phyloP scores from a whole-genome alignment of 169 alveolate species.

The Babesia ovis region DNA sequence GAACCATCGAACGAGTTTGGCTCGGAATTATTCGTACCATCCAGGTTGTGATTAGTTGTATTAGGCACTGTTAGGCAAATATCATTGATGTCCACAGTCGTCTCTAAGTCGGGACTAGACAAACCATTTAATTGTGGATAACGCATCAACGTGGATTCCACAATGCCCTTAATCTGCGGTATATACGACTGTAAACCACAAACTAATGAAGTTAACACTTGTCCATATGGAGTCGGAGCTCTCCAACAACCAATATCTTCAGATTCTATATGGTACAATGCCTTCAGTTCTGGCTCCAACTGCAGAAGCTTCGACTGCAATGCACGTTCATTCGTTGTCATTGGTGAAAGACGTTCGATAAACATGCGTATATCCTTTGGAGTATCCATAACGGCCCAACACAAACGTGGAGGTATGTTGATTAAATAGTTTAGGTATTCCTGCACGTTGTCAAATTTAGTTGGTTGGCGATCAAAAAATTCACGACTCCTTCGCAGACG shows the following conservation, averaged over 20 bases:
- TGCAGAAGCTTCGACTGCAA: slow-evolving; percentile 31
- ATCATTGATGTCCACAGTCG: background rate
- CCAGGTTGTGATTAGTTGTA: background rate
- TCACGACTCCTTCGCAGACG: slow-evolving; percentile 40
- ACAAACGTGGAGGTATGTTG: slow-evolving; percentile 26
- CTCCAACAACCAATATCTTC: slow-evolving; percentile 18
- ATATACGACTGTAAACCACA: slow-evolving; percentile 25
- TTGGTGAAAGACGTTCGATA: slow-evolving; percentile 41
- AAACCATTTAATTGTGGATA: background rate
- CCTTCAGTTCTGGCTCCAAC: slow-evolving; percentile 40
- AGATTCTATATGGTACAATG: background rate
- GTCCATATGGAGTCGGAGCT: slow-evolving; percentile 48
- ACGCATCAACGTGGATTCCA: background rate
- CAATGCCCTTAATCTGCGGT: background rate
- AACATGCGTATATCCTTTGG: slow-evolving; percentile 36
- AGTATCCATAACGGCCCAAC: slow-evolving; percentile 49
- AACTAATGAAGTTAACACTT: slow-evolving; percentile 17
- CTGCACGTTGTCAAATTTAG: slow-evolving; percentile 26
- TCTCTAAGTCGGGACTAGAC: background rate
- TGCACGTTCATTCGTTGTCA: slow-evolving; percentile 41
- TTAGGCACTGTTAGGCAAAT: no score
- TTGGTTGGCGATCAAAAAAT: slow-evolving; percentile 56
- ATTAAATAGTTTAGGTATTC: slow-evolving; percentile 38
- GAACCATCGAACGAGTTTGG: background rate
- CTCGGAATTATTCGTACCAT: background rate